Base-by-base conservation (phyloP, 2,329 filamentous ascomycete genomes). In the Microsporum audouinii region DNA sequence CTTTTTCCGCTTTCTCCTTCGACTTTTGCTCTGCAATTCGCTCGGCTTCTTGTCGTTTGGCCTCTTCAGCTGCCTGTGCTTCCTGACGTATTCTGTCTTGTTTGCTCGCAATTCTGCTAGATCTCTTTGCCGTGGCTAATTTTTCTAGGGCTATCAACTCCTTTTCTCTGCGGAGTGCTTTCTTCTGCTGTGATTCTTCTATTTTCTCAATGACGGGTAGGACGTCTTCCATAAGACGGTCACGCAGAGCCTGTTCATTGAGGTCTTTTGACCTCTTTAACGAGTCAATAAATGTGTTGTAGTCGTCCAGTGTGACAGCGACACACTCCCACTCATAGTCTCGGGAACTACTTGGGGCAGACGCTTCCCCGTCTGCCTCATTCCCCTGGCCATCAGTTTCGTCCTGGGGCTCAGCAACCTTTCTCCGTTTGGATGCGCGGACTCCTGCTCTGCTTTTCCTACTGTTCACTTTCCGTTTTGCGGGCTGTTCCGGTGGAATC, bases 101-200 rank as follows among this genome's bases (percentile, higher is more conserved):
- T 70, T 90, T 95, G 65, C 83, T 82, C 17, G 92, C 91, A 66
- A 99, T 84, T 64, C 94, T 85, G 68, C 89, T 95, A 0, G 94
- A 99, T 64, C 94, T 82, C 76, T 99, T 99, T 2, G 94, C 92
- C 61, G 87, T 89, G n/a, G 90, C 90, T 76, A 97, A 82, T 71
- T 94, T 92, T 67, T 92, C 87, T 65, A 95, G 74, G 66, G 85
- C 90, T 59, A 90, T 78, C 27, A 95, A 75, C 68, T 97, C 92
- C 64, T 86, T 89, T 71, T 95, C 84, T 67, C 87, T 87, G 79
- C 78, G 89, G 81, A 75, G 84, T 76, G 79, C 78, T 72, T 92
- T 91, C 63, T 86, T 85, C 34, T 85, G 82, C 67, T 91, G 77
- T 53, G 80, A 78, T 66, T 86, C 84, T 62, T 83, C 84, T 27